These are phyloP conservation scores for Heracleum sosnowskyi DNA, from an alignment of 129 eudicot species.

Conservation along the genomic window DNA sequence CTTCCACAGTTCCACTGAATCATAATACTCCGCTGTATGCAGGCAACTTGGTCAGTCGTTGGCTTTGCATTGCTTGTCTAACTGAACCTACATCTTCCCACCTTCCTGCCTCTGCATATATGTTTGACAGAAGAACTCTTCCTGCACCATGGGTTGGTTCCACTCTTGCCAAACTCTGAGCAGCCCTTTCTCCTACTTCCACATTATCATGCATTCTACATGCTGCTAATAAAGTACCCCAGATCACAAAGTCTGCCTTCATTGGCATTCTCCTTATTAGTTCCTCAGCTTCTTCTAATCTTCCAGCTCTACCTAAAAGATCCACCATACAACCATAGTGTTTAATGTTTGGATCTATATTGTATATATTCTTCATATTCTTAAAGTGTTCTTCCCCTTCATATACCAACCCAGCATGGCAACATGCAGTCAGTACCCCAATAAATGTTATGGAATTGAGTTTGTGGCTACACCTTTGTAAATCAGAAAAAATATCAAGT, in stretches of 20 bases:
- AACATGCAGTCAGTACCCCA: slow-evolving; percentile 89
- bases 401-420: slow-evolving; percentile 82
- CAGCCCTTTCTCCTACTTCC: slow-evolving; percentile 75
- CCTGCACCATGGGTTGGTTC: slow-evolving; percentile 85
- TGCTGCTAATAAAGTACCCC: slow-evolving; percentile 85
- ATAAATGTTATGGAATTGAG: slow-evolving; percentile 73
- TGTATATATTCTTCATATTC: slow-evolving; percentile 50
- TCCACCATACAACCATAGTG: slow-evolving; percentile 96
- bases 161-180: slow-evolving; percentile 50
- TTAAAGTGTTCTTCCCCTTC: slow-evolving; percentile 51
- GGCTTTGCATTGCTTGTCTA: slow-evolving; percentile 45
- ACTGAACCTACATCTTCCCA: slow-evolving; percentile 77
- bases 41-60: slow-evolving; percentile 48
- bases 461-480: slow-evolving; percentile 33
- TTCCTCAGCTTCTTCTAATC: slow-evolving; percentile 67
- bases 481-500: slow-evolving; percentile 42
- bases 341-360: slow-evolving; percentile 63
- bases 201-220: slow-evolving; percentile 55
- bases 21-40: slow-evolving; percentile 69
- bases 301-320: slow-evolving; percentile 81
- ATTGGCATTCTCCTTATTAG: slow-evolving; percentile 65
- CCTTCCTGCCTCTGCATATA: slow-evolving; percentile 73
- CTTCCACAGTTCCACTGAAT: slow-evolving; percentile 5
- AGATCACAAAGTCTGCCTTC: slow-evolving; percentile 85
- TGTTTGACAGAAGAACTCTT: slow-evolving; percentile 61